Evolutionary conservation across 768 basidiomycete genomes (phyloP), one percentile per base, ranked within the genome.

Genomic region (Lentinula edodes): DNA sequence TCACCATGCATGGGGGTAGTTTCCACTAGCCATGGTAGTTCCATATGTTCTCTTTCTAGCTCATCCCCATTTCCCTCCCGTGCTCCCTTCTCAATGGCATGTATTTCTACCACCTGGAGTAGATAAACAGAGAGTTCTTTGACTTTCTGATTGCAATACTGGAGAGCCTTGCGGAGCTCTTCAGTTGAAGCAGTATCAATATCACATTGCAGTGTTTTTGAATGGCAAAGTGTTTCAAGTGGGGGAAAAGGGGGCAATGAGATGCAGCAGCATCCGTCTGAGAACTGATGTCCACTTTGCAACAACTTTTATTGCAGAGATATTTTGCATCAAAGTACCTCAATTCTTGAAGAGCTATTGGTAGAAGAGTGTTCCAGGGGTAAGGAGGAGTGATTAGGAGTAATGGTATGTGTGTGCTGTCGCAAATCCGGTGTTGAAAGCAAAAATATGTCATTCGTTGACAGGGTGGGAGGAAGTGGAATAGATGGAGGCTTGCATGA

Each of bases 21-120:
- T 64, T 87, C 82, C 35, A 88, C 79, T 32, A 87, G 76, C 80
- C 83, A 87, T 12, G 82, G 80, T 46, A 90, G 74, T 12, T 88
- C 89, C 61, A 75, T 74, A 28, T 78, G 75, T 61, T 86, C 85
- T 46, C 75, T 75, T 67, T 89, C 85, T 10, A 88, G 76, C 32
- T 70, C 64, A 20, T 82, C 79, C 6, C 88, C 76, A 59, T 80
- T 85, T 63, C 79, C 81, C 61, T 82, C 74, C 64, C 88, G 72
- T 15, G 73, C 72, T 41, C 71, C 69, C 61, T 82, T 81, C 71
- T 89, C 86, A 1, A 74, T 76, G 48, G 77, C 77, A 64, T 85
- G 83, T 23, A 75, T 73, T 69, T 84, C 83, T 42, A 78, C 80
- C 53, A 83, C 72, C 60, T 79, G 79, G 48, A 80, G 73, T 50